Percentiles rank a stretch among this genome's conserved stretches.
Evolutionary conservation across 1,284 basidiomycete species (phyloP).

Genomic region (Pisolithus thermaeus): DNA sequence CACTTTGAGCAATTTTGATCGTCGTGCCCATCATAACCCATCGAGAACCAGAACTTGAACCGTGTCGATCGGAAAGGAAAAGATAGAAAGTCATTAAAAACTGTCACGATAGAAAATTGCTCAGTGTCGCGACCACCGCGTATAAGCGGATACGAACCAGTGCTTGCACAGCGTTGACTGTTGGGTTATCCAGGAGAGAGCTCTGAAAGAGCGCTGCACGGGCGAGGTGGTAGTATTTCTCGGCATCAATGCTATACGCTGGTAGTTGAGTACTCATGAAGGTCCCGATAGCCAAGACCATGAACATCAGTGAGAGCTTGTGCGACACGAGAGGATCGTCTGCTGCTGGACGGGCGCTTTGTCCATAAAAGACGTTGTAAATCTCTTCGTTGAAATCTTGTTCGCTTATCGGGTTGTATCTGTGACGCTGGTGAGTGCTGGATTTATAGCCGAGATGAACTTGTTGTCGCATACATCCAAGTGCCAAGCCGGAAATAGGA

Average conservation of each 20-base stretch:
- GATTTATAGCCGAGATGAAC: slow-evolving; percentile 1
- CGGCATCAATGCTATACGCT: slow-evolving; percentile 69
- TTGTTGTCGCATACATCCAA: slow-evolving; percentile 55
- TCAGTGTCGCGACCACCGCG: slow-evolving; percentile 3
- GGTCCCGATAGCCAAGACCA: slow-evolving; percentile 69
- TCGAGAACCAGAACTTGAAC: slow-evolving; percentile 62
- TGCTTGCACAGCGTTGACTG: slow-evolving; percentile 64
- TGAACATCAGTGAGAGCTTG: slow-evolving; percentile 66
- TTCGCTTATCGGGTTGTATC: slow-evolving; percentile 68
- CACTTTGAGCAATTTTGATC: slow-evolving; percentile 71
- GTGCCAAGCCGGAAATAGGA: slow-evolving; percentile 66
- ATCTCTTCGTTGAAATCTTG: slow-evolving; percentile 64
- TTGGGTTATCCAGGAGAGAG: slow-evolving; percentile 69
- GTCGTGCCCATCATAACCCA: slow-evolving; percentile 77
- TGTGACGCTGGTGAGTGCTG: slow-evolving; percentile 25
- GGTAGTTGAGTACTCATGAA: slow-evolving; percentile 60
- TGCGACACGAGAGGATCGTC: slow-evolving; percentile 60
- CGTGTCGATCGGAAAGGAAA: slow-evolving; percentile 69
- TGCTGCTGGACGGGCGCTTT: slow-evolving; percentile 37
- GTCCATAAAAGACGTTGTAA: slow-evolving; percentile 56
- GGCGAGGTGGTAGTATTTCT: slow-evolving; percentile 72
- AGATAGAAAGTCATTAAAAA: slow-evolving; percentile 75
- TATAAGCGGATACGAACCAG: slow-evolving; percentile 41
- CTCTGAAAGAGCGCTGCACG: slow-evolving; percentile 67
- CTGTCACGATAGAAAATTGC: slow-evolving; percentile 31